Percentiles rank a stretch among this genome's conserved stretches.
phyloP scores from a whole-genome alignment of 2,329 filamentous ascomycete genomes.

The Beauveria brongniartii region DNA sequence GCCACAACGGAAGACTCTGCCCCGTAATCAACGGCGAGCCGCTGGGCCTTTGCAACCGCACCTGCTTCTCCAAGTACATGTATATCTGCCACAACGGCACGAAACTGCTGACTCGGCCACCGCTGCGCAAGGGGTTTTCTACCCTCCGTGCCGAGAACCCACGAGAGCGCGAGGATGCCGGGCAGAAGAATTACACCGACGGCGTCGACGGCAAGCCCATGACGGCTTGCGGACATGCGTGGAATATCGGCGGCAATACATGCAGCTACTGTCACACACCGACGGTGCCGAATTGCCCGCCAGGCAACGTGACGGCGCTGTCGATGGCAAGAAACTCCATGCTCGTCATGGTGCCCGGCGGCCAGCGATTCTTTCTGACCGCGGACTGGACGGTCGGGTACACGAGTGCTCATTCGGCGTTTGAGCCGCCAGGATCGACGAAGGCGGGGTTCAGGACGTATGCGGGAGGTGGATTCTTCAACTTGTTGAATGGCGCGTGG shows the following conservation, averaged over 20 bases:
- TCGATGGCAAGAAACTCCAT: constrained; percentile 17
- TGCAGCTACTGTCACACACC: constrained; percentile 12
- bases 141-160: constrained; percentile 25
- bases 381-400: constrained; percentile 22
- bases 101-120: not conserved
- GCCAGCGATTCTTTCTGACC: constrained; percentile 24
- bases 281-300: constrained; percentile 18
- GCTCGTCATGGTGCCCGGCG: constrained; percentile 25
- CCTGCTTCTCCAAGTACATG: constrained; percentile 28
- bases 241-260: constrained; percentile 21
- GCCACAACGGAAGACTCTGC: constrained; percentile 25
- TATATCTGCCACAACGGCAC: constrained; percentile 11
- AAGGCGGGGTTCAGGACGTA: constrained; percentile 22
- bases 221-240: constrained; percentile 20
- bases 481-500: constrained; percentile 12
- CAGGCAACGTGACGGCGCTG: constrained; percentile 21
- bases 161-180: constrained; percentile 6
- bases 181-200: not conserved
- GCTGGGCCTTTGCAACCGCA: constrained; percentile 25
- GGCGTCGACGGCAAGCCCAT: constrained; percentile 21
- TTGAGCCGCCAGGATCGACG: constrained; percentile 20
- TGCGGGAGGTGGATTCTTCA: constrained; percentile 24
- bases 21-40: constrained; percentile 26
- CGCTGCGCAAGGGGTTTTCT: not conserved
- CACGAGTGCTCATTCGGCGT: constrained; percentile 27